Conservation (phyloP, 202 grass and related monocot species). For the Musa balbisiana region DNA sequence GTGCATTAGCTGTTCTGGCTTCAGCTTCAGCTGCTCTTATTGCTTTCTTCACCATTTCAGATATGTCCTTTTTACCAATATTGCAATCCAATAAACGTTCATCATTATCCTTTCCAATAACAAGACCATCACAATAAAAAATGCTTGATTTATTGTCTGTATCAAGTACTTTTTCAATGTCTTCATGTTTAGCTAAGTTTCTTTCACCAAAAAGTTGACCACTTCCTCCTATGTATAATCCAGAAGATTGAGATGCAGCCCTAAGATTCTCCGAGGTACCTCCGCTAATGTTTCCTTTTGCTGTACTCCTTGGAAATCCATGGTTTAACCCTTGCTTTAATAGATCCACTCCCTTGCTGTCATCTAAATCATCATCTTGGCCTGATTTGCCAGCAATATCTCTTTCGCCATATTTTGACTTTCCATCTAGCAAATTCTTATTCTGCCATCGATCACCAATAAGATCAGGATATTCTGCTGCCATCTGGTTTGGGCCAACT, state of each 20-base stretch:
- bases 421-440: conserved; percentile 34
- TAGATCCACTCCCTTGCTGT: conserved; percentile 37
- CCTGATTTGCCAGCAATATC: conserved; percentile 11
- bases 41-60: conserved; percentile 79
- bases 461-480: conserved; percentile 32
- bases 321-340: conserved; percentile 38
- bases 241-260: conserved; percentile 42
- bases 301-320: conserved; percentile 40
- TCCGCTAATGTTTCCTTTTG: conserved; percentile 55
- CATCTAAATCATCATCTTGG: conserved; percentile 33
- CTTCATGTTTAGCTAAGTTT: conserved; percentile 30
- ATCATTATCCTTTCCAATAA: conserved; percentile 55
- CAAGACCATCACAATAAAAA: conserved; percentile 19
- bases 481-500: conserved; percentile 10
- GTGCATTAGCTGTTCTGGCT: conserved; percentile 66
- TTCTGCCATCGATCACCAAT: conserved; percentile 23
- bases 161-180: conserved; percentile 43
- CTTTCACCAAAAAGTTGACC: conserved; percentile 40
- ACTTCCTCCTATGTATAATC: conserved; percentile 31
- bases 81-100: conserved; percentile 79
- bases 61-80: conserved; percentile 93
- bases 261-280: conserved; percentile 49
- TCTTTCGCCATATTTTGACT: conserved; percentile 31
- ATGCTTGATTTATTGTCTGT: conserved; percentile 27
- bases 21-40: conserved; percentile 82